Percentiles rank a stretch among this genome's conserved stretches.
phyloP scores from a whole-genome alignment of 192 early-diverging fungal species.

The Mortierella alpina region DNA sequence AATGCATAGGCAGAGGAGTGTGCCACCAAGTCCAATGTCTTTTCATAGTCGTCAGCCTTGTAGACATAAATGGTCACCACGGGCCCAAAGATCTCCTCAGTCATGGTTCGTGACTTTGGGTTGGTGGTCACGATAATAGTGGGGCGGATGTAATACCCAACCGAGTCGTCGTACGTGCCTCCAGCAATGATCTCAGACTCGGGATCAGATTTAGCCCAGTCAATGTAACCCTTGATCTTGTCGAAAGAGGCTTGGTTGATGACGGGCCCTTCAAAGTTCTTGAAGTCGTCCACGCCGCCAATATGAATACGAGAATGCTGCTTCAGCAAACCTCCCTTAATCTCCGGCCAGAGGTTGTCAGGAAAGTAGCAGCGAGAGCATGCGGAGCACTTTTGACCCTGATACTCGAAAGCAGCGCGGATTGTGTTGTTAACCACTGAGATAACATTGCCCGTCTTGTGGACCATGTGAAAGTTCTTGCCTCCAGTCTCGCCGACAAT shows the following conservation, averaged over 20 bases:
- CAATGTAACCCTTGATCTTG: slow-evolving; percentile 93
- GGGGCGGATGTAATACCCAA: slow-evolving; percentile 92
- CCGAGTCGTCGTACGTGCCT: slow-evolving; percentile 86
- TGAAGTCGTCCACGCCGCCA: slow-evolving; percentile 87
- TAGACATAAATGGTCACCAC: slow-evolving; percentile 86
- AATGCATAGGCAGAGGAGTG: slow-evolving; percentile 84
- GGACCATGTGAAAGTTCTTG: slow-evolving; percentile 98
- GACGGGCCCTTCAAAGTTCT: slow-evolving; percentile 89
- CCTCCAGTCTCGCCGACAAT: slow-evolving; percentile 99
- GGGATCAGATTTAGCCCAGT: slow-evolving; percentile 75
- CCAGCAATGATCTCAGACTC: slow-evolving; percentile 89
- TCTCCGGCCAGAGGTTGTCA: slow-evolving; percentile 81
- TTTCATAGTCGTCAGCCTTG: slow-evolving; percentile 75
- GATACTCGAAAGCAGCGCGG: slow-evolving; percentile 95
- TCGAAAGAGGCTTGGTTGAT: slow-evolving; percentile 94
- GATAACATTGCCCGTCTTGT: slow-evolving; percentile 79
- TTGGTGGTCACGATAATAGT: slow-evolving; percentile 91
- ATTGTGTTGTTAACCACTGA: slow-evolving; percentile 91
- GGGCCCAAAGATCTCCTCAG: slow-evolving; percentile 93
- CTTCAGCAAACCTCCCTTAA: slow-evolving; percentile 70
- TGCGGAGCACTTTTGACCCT: slow-evolving; percentile 99
- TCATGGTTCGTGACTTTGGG: slow-evolving; percentile 83
- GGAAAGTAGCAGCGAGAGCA: slow-evolving; percentile 93
- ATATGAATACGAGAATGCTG: slow-evolving; percentile 83
- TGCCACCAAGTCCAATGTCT: slow-evolving; percentile 76